These are phyloP conservation scores for Jatropha multifida DNA, from an alignment of 441 rosid species.

Conservation along the genomic window DNA sequence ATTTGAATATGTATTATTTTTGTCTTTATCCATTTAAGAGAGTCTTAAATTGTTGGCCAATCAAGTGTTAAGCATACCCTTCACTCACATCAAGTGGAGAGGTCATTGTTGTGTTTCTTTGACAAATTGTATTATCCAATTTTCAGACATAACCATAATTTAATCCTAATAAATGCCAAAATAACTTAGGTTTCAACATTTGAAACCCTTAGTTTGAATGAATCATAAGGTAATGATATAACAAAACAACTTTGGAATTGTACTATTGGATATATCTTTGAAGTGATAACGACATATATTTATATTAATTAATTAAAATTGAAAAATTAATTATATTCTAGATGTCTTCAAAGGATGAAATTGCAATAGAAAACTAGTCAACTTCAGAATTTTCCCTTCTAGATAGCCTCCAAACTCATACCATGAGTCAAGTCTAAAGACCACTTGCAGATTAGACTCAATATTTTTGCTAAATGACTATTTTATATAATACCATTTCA, in stretches of 20 bases:
- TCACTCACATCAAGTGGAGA: too few relatives aligned
- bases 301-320: not conserved
- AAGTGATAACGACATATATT: not conserved
- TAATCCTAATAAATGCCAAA: not conserved
- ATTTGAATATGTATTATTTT: too few relatives aligned
- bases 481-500: too few relatives aligned
- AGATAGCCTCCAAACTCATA: slow-evolving; percentile 1
- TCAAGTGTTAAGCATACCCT: too few relatives aligned
- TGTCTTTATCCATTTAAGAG: too few relatives aligned
- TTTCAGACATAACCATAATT: too few relatives aligned
- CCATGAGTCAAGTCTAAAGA: not conserved
- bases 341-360: not conserved
- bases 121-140: too few relatives aligned
- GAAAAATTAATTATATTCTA: too few relatives aligned
- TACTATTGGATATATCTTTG: not conserved
- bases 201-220: slow-evolving; percentile 3
- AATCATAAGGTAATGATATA: not conserved
- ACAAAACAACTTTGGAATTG: not conserved
- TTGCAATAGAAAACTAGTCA: not conserved
- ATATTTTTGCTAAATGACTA: not conserved
- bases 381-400: not conserved
- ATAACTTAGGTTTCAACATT: not conserved
- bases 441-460: not conserved
- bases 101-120: too few relatives aligned
- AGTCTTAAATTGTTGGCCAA: too few relatives aligned